These are phyloP conservation scores for Hypericum perforatum DNA, from an alignment of 345 rosid genomes.

Conservation along the genomic window DNA sequence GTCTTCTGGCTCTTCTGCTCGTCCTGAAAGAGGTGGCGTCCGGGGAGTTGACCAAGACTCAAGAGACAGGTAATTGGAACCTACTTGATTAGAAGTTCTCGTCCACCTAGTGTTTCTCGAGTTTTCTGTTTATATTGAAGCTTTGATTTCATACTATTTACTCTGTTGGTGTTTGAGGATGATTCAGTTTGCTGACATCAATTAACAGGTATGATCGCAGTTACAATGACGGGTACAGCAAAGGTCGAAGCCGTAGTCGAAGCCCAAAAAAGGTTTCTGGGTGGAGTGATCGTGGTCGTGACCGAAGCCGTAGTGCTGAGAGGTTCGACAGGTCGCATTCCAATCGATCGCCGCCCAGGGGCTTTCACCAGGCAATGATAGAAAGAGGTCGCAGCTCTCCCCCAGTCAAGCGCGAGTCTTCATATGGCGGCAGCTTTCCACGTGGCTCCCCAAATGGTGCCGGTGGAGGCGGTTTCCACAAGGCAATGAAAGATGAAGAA, in stretches of 20 bases:
- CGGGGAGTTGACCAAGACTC: conserved; percentile 39
- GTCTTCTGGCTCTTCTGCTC: conserved; percentile 6
- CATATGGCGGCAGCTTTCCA: not conserved
- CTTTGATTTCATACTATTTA: not conserved
- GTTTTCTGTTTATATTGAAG: not conserved
- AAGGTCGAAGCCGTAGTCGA: conserved; percentile 12
- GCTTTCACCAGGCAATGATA: conserved; percentile 2
- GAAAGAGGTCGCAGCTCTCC: conserved; percentile 12
- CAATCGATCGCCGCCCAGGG: not conserved
- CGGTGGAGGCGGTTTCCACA: no score
- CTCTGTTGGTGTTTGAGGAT: not conserved
- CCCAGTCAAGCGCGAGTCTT: not conserved
- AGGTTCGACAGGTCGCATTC: conserved; percentile 21
- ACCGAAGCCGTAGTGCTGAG: conserved; percentile 12
- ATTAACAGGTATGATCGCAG: not conserved
- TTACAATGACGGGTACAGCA: not conserved
- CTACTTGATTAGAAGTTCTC: not conserved
- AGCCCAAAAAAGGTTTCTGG: not conserved
- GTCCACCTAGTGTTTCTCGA: no score
- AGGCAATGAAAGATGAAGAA: conserved; percentile 13
- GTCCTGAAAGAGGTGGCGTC: conserved; percentile 36
- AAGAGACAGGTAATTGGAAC: conserved; percentile 47
- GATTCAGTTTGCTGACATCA: not conserved
- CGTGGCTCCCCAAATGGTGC: no score
- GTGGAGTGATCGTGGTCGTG: not conserved